Percentiles rank a stretch among this genome's conserved stretches.
These are phyloP conservation scores for Obelidium mucronatum DNA, from an alignment of 192 early-diverging fungal genomes.

Conservation along the genomic window DNA sequence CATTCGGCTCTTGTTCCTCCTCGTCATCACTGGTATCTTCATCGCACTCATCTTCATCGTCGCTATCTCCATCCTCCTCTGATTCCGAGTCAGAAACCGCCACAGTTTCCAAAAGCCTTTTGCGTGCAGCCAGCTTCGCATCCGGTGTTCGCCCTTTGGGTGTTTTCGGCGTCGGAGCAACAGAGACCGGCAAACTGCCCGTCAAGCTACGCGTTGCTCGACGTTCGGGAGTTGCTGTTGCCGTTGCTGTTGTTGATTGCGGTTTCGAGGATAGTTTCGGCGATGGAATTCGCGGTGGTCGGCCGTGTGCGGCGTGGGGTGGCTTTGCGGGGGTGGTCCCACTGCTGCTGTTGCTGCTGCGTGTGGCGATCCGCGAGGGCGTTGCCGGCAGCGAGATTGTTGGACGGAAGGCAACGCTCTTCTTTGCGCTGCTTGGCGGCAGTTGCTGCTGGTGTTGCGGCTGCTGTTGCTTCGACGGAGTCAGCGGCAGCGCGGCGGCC, in stretches of 20 bases:
- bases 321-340: too few relatives aligned
- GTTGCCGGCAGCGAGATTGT: not conserved
- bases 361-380: too few relatives aligned
- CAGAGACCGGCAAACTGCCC: too few relatives aligned
- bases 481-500: not conserved
- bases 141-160: slow-evolving; percentile 19
- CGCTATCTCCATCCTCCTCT: slow-evolving; percentile 36
- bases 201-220: not conserved
- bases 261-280: not conserved
- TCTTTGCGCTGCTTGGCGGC: not conserved
- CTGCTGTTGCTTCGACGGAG: not conserved
- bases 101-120: slow-evolving; percentile 7
- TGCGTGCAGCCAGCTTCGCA: not conserved
- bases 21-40: too few relatives aligned
- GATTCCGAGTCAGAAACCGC: not conserved
- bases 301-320: too few relatives aligned
- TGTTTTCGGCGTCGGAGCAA: not conserved
- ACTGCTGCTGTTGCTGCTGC: too few relatives aligned
- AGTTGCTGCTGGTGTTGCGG: not conserved
- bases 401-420: not conserved
- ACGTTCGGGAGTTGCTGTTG: not conserved
- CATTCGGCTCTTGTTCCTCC: too few relatives aligned
- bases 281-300: too few relatives aligned
- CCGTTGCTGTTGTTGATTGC: not conserved
- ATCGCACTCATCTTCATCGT: slow-evolving; percentile 43